Percentiles rank a stretch among this genome's conserved stretches.
Evolutionary conservation across 306 rosid species (phyloP).

Genomic region (Vigna nakashimae): DNA sequence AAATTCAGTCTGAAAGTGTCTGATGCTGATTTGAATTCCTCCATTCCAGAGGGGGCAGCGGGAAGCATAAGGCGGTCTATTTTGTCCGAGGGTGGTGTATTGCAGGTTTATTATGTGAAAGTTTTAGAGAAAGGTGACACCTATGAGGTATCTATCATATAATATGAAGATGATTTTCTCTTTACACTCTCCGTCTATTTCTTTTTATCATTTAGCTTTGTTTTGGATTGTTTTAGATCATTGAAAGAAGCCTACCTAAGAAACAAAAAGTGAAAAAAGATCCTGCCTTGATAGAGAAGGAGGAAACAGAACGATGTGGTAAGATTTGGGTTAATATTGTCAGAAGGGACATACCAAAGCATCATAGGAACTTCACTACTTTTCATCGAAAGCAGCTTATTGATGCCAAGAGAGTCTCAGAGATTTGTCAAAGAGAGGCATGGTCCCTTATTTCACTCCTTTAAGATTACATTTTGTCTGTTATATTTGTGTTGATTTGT

Average conservation of each 20-base stretch:
- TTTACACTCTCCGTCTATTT: neutral
- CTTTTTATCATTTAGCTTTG: slow-evolving; percentile 37
- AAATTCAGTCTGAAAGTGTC: slow-evolving; percentile 82
- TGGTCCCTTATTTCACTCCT: slow-evolving; percentile 44
- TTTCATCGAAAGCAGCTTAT: slow-evolving; percentile 89
- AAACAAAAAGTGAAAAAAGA: slow-evolving; percentile 79
- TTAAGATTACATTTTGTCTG: slow-evolving; percentile 12
- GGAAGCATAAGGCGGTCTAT: slow-evolving; percentile 91
- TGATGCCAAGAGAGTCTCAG: slow-evolving; percentile 95
- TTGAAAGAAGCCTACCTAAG: slow-evolving; percentile 95
- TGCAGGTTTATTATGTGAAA: slow-evolving; percentile 93
- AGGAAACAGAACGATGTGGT: slow-evolving; percentile 86
- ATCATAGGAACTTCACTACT: slow-evolving; percentile 72
- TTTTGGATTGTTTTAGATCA: slow-evolving; percentile 67
- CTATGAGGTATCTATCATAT: slow-evolving; percentile 74
- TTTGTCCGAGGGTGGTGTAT: slow-evolving; percentile 93
- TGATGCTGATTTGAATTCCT: slow-evolving; percentile 72
- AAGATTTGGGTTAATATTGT: slow-evolving; percentile 88
- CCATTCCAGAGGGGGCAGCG: slow-evolving; percentile 98
- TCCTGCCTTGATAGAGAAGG: slow-evolving; percentile 82
- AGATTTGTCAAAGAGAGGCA: slow-evolving; percentile 98
- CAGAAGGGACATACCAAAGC: slow-evolving; percentile 90
- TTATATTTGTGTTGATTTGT: slow-evolving; percentile 29
- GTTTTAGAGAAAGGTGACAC: slow-evolving; percentile 99
- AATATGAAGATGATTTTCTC: slow-evolving; percentile 9